Evolutionary conservation across 192 early-diverging fungal genomes (phyloP), one percentile per base, ranked within the genome.

Genomic region (Entomortierella lignicola): DNA sequence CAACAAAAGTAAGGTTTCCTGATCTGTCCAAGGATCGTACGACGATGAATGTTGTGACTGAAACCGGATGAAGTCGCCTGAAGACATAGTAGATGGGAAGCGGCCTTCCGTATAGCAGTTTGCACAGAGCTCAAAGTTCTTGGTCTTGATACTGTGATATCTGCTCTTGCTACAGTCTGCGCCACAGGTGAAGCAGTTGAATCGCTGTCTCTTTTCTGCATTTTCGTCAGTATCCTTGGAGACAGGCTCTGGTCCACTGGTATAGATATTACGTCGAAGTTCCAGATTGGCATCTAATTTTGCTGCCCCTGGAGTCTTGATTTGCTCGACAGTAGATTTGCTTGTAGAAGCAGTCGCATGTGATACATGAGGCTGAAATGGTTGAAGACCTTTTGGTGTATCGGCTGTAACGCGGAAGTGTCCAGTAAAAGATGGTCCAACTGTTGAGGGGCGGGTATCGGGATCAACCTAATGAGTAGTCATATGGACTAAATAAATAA

Each of bases 401-500:
- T 98, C 96, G 15, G 96, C 97, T 13, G 94, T 95, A n/a, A 98
- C 86, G 34, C 95, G 89, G 85, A 96, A 99, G 66, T 98, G 96
- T n/a, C 96, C 98, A 13, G 94, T 97, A 63, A 97, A 98, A 1
- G 95, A 88, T n/a, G 98, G 97, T 0, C 94, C 95, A 18, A 98
- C 90, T 29, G 85, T 84, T 27, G 94, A 95, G n/a, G 98, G 98
- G 41, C 93, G 86, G 23, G 93, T 91, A 57, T 97, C 95, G 7
- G 96, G 93, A 77, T 99, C 96, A 59, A 96, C 91, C 94, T 95
- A 66, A 6, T 63, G 20, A 51, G 23, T 44, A n/a, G n/a, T n/a
- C n/a, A n/a, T n/a, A n/a, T n/a, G n/a, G n/a, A n/a, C n/a, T n/a
- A n/a, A n/a, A n/a, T n/a, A n/a, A n/a, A n/a, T n/a, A n/a, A n/a